A percentile compares a stretch with the other conserved stretches of the same genome.
Conservation (phyloP, 306 rosid species). For the Aeschynomene evenia region DNA sequence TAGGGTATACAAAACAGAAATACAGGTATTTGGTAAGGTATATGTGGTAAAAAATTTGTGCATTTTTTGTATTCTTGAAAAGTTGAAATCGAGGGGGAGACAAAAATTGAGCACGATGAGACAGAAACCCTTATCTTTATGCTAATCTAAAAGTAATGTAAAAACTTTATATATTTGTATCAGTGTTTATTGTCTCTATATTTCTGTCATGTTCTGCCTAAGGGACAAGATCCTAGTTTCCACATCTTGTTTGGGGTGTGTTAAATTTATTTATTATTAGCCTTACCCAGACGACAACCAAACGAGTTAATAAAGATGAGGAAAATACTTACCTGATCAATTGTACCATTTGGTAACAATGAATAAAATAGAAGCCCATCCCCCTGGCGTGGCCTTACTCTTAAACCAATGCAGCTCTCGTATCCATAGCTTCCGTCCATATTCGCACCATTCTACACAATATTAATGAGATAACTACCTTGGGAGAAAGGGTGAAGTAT, state of each 20-base stretch:
- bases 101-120: too few relatives aligned
- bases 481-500: background rate
- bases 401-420: conserved; percentile 60
- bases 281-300: background rate
- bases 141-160: too few relatives aligned
- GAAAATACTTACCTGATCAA: conserved; percentile 65
- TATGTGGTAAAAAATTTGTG: too few relatives aligned
- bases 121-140: too few relatives aligned
- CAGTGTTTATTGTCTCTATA: too few relatives aligned
- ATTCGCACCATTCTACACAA: conserved; percentile 62
- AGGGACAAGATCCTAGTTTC: background rate
- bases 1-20: too few relatives aligned
- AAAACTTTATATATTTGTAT: too few relatives aligned
- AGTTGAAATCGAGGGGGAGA: too few relatives aligned
- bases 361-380: conserved; percentile 92
- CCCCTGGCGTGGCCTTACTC: conserved; percentile 79
- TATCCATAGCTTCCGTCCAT: conserved; percentile 59
- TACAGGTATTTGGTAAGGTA: too few relatives aligned
- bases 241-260: conserved; percentile 8
- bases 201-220: too few relatives aligned
- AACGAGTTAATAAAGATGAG: background rate
- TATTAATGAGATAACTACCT: background rate
- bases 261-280: conserved; percentile 12
- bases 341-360: conserved; percentile 62
- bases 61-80: too few relatives aligned